Percentiles rank a stretch among this genome's conserved stretches.
phyloP scores from a whole-genome alignment of 352 stramenopile species.

The Globisporangium rhizosaccharum region DNA sequence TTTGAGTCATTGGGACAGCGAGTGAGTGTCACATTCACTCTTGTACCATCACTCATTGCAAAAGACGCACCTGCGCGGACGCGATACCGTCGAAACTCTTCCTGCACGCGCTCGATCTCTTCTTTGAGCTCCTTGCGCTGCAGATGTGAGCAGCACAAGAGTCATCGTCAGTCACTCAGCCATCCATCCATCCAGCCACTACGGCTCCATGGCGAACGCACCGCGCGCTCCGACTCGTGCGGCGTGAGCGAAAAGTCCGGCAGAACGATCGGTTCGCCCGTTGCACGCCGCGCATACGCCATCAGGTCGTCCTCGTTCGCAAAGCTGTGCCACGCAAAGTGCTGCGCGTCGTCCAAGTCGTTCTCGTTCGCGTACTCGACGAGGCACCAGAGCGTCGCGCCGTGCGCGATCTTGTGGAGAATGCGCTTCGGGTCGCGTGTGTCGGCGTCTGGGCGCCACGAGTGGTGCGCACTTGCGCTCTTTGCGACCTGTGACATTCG shows the following conservation, averaged over 20 bases:
- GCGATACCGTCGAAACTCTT: slow-evolving; percentile 85
- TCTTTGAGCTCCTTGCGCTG: slow-evolving; percentile 81
- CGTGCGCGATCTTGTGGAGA: slow-evolving; percentile 62
- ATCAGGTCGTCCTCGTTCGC: slow-evolving; percentile 51
- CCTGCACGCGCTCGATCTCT: slow-evolving; percentile 79
- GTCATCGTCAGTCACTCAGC: neutral
- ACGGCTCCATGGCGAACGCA: slow-evolving; percentile 18
- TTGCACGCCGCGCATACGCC: slow-evolving; percentile 46
- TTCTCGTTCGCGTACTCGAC: slow-evolving; percentile 76
- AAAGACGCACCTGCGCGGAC: slow-evolving; percentile 51
- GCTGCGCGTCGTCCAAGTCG: slow-evolving; percentile 58
- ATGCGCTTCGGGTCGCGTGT: slow-evolving; percentile 63
- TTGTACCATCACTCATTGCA: neutral
- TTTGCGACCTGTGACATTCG: slow-evolving; percentile 17
- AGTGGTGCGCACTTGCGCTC: slow-evolving; percentile 30
- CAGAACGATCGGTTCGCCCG: slow-evolving; percentile 54
- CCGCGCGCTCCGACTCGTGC: slow-evolving; percentile 67
- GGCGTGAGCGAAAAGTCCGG: slow-evolving; percentile 68
- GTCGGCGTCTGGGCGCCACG: slow-evolving; percentile 38
- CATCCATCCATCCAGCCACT: neutral
- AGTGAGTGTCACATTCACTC: neutral
- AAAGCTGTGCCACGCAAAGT: slow-evolving; percentile 74
- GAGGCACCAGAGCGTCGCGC: slow-evolving; percentile 61
- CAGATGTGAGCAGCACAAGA: neutral
- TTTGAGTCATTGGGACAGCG: neutral